Percentiles rank a stretch among this genome's conserved stretches.
phyloP scores from a whole-genome alignment of 192 early-diverging fungal genomes.

The Chytriomyces hyalinus region DNA sequence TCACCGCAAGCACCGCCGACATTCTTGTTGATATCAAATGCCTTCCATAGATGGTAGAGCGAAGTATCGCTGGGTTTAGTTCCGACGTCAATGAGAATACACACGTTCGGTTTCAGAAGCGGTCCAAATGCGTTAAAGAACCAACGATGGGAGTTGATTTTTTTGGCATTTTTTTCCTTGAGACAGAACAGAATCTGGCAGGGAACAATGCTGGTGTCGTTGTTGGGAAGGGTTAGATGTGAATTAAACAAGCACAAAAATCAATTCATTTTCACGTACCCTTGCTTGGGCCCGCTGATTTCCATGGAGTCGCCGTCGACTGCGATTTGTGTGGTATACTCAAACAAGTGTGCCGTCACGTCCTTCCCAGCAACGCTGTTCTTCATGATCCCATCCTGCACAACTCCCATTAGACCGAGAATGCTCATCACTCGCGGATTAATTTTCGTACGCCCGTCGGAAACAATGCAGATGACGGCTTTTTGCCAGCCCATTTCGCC shows the following conservation, averaged over 20 bases:
- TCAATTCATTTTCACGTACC: slow-evolving; percentile 11
- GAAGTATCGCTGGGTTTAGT: slow-evolving; percentile 83
- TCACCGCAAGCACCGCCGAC: slow-evolving; percentile 96
- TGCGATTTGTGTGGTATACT: slow-evolving; percentile 80
- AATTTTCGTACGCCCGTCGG: slow-evolving; percentile 82
- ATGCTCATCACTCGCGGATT: slow-evolving; percentile 71
- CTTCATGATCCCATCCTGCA: slow-evolving; percentile 79
- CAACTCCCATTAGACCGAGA: slow-evolving; percentile 80
- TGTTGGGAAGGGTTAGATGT: background rate
- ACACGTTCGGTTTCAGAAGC: slow-evolving; percentile 68
- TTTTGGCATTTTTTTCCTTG: slow-evolving; percentile 91
- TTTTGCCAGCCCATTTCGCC: slow-evolving; percentile 83
- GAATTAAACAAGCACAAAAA: background rate
- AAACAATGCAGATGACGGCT: slow-evolving; percentile 78
- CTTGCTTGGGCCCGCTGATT: slow-evolving; percentile 67
- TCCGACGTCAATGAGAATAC: slow-evolving; percentile 90
- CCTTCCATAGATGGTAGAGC: slow-evolving; percentile 93
- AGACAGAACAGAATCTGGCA: slow-evolving; percentile 84
- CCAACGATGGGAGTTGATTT: slow-evolving; percentile 78
- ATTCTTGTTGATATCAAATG: slow-evolving; percentile 78
- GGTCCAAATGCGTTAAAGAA: slow-evolving; percentile 76
- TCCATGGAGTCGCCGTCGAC: slow-evolving; percentile 74
- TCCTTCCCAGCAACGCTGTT: slow-evolving; percentile 65
- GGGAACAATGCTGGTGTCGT: slow-evolving; percentile 54
- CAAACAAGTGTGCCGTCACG: slow-evolving; percentile 70